A percentile compares a stretch with the other conserved stretches of the same genome.
phyloP scores from a whole-genome alignment of 2,329 filamentous ascomycete genomes.

The Sporothrix schenckii region DNA sequence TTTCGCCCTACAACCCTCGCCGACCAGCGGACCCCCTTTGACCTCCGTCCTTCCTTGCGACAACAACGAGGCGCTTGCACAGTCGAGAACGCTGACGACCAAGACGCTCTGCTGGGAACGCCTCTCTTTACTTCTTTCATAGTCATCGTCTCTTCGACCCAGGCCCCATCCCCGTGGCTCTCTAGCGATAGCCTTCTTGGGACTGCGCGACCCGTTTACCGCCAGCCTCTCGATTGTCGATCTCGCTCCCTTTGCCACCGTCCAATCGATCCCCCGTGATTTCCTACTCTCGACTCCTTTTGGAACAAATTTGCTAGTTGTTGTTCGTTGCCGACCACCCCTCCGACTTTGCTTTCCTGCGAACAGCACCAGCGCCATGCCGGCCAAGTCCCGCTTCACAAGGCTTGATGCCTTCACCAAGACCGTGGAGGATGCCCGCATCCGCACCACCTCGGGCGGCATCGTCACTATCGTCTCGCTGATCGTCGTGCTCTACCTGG shows the following conservation, averaged over 20 bases:
- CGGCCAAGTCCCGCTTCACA: constrained; percentile 89
- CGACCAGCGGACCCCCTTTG: constrained; percentile 19
- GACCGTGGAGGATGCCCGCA: constrained; percentile 95
- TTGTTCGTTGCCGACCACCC: neutral
- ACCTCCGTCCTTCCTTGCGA: neutral
- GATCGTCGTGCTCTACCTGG: constrained; percentile 82
- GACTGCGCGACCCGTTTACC: neutral
- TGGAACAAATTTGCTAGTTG: neutral
- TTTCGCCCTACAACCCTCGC: constrained; percentile 6
- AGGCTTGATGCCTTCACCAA: constrained; percentile 98
- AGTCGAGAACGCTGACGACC: neutral
- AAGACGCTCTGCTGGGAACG: constrained; percentile 1
- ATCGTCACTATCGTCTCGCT: constrained; percentile 92
- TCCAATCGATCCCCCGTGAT: too few species aligned
- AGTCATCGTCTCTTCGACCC: neutral
- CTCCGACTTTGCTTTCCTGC: neutral
- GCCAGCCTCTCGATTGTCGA: constrained; percentile 19
- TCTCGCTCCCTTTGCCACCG: neutral
- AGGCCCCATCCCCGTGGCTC: neutral
- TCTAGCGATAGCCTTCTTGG: neutral
- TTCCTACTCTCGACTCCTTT: neutral
- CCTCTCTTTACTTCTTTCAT: constrained; percentile 4
- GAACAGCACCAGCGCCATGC: constrained; percentile 58
- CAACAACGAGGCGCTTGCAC: constrained; percentile 2
- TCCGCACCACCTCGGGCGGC: constrained; percentile 93